Evolutionary conservation across 202 grass and related monocot species (phyloP).

Genomic region (Schoenoplectus tabernaemontani): DNA sequence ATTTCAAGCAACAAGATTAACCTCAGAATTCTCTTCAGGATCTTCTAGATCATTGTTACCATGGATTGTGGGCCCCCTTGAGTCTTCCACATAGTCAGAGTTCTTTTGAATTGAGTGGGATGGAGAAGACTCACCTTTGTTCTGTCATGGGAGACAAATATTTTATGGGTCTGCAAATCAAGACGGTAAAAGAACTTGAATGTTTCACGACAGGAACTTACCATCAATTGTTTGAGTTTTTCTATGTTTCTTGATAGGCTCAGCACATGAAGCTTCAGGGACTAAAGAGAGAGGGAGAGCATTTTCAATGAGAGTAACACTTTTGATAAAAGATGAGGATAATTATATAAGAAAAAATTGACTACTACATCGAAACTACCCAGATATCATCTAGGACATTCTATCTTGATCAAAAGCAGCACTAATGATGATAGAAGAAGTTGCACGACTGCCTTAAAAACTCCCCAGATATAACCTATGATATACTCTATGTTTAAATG

Average conservation of each 20-base stretch:
- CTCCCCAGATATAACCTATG: not conserved
- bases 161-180: not conserved
- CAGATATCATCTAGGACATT: not conserved
- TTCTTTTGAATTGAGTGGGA: constrained; percentile 24
- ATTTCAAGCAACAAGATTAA: constrained; percentile 21
- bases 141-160: constrained; percentile 12
- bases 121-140: constrained; percentile 9
- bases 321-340: not conserved
- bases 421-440: not conserved
- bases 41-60: constrained; percentile 16
- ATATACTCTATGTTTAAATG: not conserved
- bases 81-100: constrained; percentile 11
- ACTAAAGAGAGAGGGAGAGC: constrained; percentile 30
- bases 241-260: constrained; percentile 73
- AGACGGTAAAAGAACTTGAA: not conserved
- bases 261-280: constrained; percentile 86
- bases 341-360: not conserved
- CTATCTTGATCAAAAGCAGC: not conserved
- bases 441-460: constrained; percentile 17
- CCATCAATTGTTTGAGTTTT: constrained; percentile 54
- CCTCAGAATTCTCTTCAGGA: constrained; percentile 30
- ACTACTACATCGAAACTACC: constrained; percentile 9
- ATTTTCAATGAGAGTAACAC: not conserved
- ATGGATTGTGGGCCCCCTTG: not conserved
- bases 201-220: constrained; percentile 23